A percentile compares a stretch with the other conserved stretches of the same genome.
phyloP scores from a whole-genome alignment of 2,329 filamentous ascomycete genomes.

The Myriosclerotinia curreyana region DNA sequence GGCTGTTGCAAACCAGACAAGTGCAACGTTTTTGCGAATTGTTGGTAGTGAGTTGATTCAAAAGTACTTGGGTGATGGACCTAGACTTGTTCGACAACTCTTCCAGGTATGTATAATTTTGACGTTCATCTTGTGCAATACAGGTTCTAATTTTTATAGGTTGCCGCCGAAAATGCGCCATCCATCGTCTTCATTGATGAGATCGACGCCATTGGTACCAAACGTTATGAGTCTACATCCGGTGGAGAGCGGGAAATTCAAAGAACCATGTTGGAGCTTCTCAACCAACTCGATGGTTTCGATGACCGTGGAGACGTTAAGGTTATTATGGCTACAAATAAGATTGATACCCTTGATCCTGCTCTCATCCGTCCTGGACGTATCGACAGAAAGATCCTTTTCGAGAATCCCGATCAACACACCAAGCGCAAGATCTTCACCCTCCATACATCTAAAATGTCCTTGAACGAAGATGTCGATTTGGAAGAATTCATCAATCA shows the following conservation, averaged over 20 bases:
- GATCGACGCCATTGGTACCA: conserved; percentile 97
- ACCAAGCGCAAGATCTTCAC: conserved; percentile 98
- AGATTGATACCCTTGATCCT: conserved; percentile 96
- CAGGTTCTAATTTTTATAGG: conserved; percentile 47
- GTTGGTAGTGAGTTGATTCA: conserved; percentile 97
- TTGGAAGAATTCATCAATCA: conserved; percentile 97
- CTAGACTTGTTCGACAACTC: conserved; percentile 89
- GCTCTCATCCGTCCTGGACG: conserved; percentile 94
- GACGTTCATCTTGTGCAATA: neutral
- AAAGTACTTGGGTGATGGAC: conserved; percentile 96
- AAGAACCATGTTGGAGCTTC: conserved; percentile 95
- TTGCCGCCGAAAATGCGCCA: conserved; percentile 91
- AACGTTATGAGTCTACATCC: conserved; percentile 96
- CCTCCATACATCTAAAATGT: conserved; percentile 98
- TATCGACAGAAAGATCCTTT: conserved; percentile 95
- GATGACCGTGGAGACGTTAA: conserved; percentile 98
- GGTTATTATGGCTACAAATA: conserved; percentile 99
- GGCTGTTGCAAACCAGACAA: conserved; percentile 98
- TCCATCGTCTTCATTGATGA: conserved; percentile 99
- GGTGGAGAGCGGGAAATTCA: conserved; percentile 97
- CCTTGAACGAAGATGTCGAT: conserved; percentile 91
- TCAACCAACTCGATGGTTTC: conserved; percentile 98
- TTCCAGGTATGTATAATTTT: conserved; percentile 62
- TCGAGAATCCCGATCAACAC: conserved; percentile 71
- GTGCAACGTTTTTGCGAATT: conserved; percentile 94